Base-by-base conservation (phyloP, 2,329 filamentous ascomycete species). In the Grosmannia serpens region DNA sequence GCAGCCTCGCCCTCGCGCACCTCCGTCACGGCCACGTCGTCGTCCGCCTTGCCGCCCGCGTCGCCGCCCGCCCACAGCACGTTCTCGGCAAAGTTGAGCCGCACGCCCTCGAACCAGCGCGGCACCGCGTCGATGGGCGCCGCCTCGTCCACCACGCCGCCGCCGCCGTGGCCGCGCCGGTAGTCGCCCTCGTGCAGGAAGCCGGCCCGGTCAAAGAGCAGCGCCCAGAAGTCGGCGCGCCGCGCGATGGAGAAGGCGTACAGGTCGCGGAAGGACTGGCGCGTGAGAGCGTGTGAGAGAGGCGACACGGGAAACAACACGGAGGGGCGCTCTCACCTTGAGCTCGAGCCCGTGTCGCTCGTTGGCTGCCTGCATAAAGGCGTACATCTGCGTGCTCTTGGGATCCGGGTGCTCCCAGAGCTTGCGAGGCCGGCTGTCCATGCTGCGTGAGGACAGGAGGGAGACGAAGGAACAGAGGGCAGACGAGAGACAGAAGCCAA, bases 41-140 rank as follows among this genome's bases (percentile, higher is more conserved):
- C 70, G 62, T 92, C 87, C 63, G 89, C 87, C 69, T 94, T 94
- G 61, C 82, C 75, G 4, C 68, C 64, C 0, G 75, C 87, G 9
- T 76, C 76, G 5, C 76, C 74, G 27, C 11, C 67, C 35, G 15
- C 69, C 68, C 74, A 91, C 29, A 95, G 81, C 29, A 90, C 71
- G 67, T 94, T 95, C 72, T 95, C 89, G 6, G 88, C 86, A 67
- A 85, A 92, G 66, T 91, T 95, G 64, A 94, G 70, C 6, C 75
- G 72, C 1, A 91, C 77, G 33, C 89, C 89, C 1, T 82, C 73
- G 69, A 94, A 95, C 89, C 89, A 95, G 47, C 76, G 73, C 0
- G 89, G 89, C 6, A 92, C 77, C 20, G 76, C 75, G 61, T 89
- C 85, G 69, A 95, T 89, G 1, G 84, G 82, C 1, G 80, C 76